Conservation (phyloP, 495 filamentous ascomycete genomes). For the Astrothelium subdiscretum region DNA sequence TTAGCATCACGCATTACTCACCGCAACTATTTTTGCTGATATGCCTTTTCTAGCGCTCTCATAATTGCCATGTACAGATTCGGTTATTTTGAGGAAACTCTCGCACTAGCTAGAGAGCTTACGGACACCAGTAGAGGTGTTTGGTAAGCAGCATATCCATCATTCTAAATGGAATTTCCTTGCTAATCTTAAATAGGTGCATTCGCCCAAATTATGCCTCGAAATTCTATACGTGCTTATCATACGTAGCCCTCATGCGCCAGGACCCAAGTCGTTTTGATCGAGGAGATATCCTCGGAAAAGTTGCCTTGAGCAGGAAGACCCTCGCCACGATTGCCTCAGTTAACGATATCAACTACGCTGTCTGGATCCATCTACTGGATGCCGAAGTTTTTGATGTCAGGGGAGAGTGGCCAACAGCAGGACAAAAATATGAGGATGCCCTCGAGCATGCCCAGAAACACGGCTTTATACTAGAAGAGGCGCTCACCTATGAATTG, state of each 20-base stretch:
- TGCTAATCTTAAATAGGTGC: conserved; percentile 49
- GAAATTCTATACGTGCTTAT: conserved; percentile 58
- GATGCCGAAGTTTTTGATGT: conserved; percentile 64
- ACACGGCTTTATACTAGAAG: conserved; percentile 65
- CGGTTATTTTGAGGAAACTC: conserved; percentile 59
- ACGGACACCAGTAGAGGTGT: conserved; percentile 46
- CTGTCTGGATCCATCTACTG: conserved; percentile 61
- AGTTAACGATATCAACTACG: conserved; percentile 67
- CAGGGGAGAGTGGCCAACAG: conserved; percentile 45
- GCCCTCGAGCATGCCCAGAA: conserved; percentile 71
- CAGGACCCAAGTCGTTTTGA: conserved; percentile 40
- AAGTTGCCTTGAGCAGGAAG: conserved; percentile 44
- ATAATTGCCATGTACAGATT: conserved; percentile 51
- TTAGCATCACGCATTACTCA: background rate
- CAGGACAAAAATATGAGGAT: conserved; percentile 59
- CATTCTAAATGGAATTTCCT: conserved; percentile 55
- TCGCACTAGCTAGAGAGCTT: conserved; percentile 54
- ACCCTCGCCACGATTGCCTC: conserved; percentile 57
- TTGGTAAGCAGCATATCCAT: conserved; percentile 57
- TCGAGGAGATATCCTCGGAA: conserved; percentile 43
- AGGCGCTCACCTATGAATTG: conserved; percentile 69
- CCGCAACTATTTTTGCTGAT: background rate
- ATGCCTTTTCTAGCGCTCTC: background rate
- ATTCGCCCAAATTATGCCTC: conserved; percentile 52
- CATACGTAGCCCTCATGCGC: conserved; percentile 50